Evolutionary conservation across 176 grass and related monocot genomes (phyloP), one percentile per base, ranked within the genome.

Genomic region (Oryza officinalis): DNA sequence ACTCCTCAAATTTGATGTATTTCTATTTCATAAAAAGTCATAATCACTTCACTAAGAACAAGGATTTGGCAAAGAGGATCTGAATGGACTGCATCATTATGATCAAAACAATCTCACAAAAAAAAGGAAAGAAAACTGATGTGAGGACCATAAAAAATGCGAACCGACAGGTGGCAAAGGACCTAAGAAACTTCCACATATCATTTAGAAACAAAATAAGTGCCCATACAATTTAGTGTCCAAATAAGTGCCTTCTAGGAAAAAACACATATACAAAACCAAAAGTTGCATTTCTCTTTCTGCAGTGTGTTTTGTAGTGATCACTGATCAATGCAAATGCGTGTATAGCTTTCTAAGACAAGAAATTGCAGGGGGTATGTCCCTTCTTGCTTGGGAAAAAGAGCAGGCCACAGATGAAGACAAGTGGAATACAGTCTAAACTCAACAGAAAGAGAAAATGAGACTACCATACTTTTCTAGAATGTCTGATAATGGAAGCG

Each of bases 1-100:
- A 89, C 44, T 96, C 93, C 81, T 96, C 96, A 84, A 94, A 99
- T 86, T 99, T 96, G 67, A 92, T 84, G 67, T 99, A 99, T 54
- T 92, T 94, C 96, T 99, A 89, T 82, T 90, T 86, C 54, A 83
- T 52, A 83, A 79, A 65, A 75, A 72, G 86, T 0, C 2, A 46
- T 10, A 80, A 5, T 86, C 14, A 87, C 15, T 80, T 79, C 25
- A 83, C 74, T 38, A 67, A 67, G 38, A 78, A 63, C 20, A 25
- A 78, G 49, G 52, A 73, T 50, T 61, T 31, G 6, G 15, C 13
- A 45, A 60, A 59, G 63, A 75, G 60, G 67, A 37, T 72, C 32
- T 17, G 41, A 25, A 18, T 37, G 50, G 22, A 49, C 69, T 26
- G 13, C 65, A 26, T 5, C 2, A 14, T 67, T 69, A 49, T 50